phyloP scores from a whole-genome alignment of 352 stramenopile genomes.

The Lagenidium giganteum region DNA sequence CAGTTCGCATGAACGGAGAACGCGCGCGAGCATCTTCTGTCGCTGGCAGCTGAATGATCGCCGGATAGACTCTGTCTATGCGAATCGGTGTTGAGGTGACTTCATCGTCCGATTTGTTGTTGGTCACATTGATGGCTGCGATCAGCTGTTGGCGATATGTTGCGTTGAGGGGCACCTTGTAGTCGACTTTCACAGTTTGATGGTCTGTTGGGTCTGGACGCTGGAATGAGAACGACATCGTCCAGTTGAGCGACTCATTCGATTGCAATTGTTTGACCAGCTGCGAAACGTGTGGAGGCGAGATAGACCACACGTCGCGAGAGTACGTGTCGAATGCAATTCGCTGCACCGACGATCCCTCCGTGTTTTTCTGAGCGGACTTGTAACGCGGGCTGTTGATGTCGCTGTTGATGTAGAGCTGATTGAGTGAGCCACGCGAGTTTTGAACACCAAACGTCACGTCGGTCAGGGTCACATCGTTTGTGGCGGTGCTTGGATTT shows the following conservation, averaged over 20 bases:
- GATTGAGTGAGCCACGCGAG: slow-evolving; percentile 49
- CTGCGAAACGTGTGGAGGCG: slow-evolving; percentile 45
- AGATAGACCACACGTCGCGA: slow-evolving; percentile 44
- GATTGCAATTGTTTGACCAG: slow-evolving; percentile 57
- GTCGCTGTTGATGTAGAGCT: slow-evolving; percentile 57
- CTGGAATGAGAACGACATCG: slow-evolving; percentile 46
- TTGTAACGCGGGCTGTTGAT: slow-evolving; percentile 44
- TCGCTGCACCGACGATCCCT: slow-evolving; percentile 55
- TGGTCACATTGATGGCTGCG: slow-evolving; percentile 12
- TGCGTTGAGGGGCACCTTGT: slow-evolving; percentile 30
- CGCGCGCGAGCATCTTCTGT: slow-evolving; percentile 38
- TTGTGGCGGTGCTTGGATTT: slow-evolving; percentile 60
- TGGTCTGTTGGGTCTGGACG: slow-evolving; percentile 41
- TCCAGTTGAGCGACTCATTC: slow-evolving; percentile 55
- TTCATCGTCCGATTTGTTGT: slow-evolving; percentile 12
- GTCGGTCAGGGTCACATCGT: slow-evolving; percentile 44
- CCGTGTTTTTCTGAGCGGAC: slow-evolving; percentile 43
- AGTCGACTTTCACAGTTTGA: slow-evolving; percentile 40
- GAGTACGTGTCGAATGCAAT: slow-evolving; percentile 64
- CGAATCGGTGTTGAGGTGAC: slow-evolving; percentile 23
- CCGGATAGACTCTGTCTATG: slow-evolving; percentile 35
- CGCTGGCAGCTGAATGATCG: slow-evolving; percentile 53
- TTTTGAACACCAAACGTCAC: slow-evolving; percentile 59
- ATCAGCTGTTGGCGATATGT: slow-evolving; percentile 53
- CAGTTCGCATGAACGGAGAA: slow-evolving; percentile 33